Conservation (phyloP, 768 basidiomycete genomes). For the Leucocoprinus sp. region DNA sequence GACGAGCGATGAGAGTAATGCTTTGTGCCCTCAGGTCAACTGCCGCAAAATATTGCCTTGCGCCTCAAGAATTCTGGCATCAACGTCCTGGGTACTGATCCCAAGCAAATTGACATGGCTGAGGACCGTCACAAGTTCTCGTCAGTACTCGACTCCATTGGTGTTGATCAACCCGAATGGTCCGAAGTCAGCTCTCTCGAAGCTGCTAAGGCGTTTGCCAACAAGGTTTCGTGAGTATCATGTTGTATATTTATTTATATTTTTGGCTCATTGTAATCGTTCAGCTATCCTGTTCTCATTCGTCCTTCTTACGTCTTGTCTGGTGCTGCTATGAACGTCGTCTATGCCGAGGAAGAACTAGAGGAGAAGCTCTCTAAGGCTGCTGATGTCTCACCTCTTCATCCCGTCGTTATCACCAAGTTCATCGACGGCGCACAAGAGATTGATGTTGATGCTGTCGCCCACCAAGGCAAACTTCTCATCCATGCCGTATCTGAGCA, state of each 20-base stretch:
- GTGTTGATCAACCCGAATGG: constrained; percentile 98
- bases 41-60: constrained; percentile 98
- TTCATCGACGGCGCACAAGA: constrained; percentile 98
- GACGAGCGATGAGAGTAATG: not conserved
- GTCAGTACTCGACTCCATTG: constrained; percentile 86
- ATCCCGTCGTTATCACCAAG: constrained; percentile 97
- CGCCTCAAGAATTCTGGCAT: constrained; percentile 86
- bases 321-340: constrained; percentile 99
- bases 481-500: constrained; percentile 97
- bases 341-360: constrained; percentile 82
- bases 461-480: constrained; percentile 83
- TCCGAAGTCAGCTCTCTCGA: constrained; percentile 81
- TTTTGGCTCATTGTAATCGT: constrained; percentile 8
- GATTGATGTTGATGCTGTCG: constrained; percentile 97
- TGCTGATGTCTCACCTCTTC: constrained; percentile 89
- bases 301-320: constrained; percentile 98
- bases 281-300: constrained; percentile 91
- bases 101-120: constrained; percentile 89
- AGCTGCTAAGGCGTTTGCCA: constrained; percentile 87
- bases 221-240: constrained; percentile 62
- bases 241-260: not conserved
- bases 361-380: constrained; percentile 96
- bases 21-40: constrained; percentile 55
- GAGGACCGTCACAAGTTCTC: constrained; percentile 99
- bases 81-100: constrained; percentile 94